Base-by-base conservation (phyloP, 1,284 basidiomycete species). In the Entoloma clypeatum region DNA sequence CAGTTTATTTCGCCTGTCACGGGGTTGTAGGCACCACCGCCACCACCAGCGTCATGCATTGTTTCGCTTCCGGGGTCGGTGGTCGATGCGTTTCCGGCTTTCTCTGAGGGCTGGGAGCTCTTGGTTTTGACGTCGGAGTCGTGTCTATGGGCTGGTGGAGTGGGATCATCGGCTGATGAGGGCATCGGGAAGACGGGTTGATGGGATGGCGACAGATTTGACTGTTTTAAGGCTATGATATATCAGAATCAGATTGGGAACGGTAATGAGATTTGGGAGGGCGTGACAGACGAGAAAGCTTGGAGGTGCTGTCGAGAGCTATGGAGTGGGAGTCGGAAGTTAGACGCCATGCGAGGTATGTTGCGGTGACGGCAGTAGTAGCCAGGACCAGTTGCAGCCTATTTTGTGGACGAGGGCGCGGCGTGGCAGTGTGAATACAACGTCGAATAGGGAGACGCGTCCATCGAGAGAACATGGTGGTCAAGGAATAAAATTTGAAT, bases 1-100 rank as follows among this genome's bases (percentile, higher is more conserved):
- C 93, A 97, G 69, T 97, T 97, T 59, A 97, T 95, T 72, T 96
- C 92, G 36, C 95, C 95, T 1, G 95, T 99, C 52, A 82, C 91
- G 14, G 94, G 93, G 67, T 99, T 88, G 74, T 70, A 88, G 11
- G 85, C 85, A 43, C 78, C 76, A 14, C 66, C 62, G 7, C 59
- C 56, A 10, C 58, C 67, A 14, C 64, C 57, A 16, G 61, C 61
- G 43, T 65, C 67, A 34, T 52, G 60, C 13, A 52, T 35, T 5
- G 53, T 27, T 41, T 48, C 44, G 16, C 46, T 50, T 33, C 51
- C 54, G n/a, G 47, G 48, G 24, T 43, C 56, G n/a, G 54, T 49
- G 31, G 48, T 35, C 9, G 57, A 42, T 10, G 28, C 40, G 18
- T 49, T 45, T 25, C 37, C 14, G 7, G 46, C n/a, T 16, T 47